These are phyloP conservation scores for Peronosclerospora sorghi DNA, from an alignment of 352 stramenopile genomes.

Conservation along the genomic window DNA sequence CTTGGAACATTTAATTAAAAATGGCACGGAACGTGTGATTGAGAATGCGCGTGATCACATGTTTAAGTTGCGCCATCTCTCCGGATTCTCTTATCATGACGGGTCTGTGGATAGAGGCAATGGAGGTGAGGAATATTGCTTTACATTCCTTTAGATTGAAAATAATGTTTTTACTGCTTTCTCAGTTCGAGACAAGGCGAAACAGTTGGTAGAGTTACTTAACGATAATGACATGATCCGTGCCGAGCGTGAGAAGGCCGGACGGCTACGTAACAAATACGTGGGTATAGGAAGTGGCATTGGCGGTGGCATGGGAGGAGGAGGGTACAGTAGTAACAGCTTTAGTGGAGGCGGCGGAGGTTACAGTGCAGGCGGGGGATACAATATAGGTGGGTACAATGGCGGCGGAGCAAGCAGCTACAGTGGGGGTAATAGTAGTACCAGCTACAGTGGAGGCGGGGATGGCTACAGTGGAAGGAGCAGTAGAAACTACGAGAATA, in stretches of 20 bases:
- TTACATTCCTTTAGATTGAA: background rate
- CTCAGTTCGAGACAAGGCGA: conserved; percentile 82
- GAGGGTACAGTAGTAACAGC: conserved; percentile 28
- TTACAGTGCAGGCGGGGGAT: conserved; percentile 28
- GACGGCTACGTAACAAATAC: conserved; percentile 81
- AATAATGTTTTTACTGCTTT: conserved; percentile 3
- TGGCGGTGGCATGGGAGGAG: conserved; percentile 26
- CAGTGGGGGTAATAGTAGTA: conserved; percentile 12
- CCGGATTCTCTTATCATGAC: conserved; percentile 85
- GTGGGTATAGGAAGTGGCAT: conserved; percentile 66
- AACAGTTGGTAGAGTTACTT: conserved; percentile 79
- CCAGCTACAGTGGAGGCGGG: too few relatives aligned
- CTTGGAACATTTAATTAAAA: conserved; percentile 97
- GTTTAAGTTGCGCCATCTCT: conserved; percentile 83
- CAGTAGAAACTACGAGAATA: background rate
- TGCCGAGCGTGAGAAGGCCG: conserved; percentile 79
- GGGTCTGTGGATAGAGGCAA: conserved; percentile 76
- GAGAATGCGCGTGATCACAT: conserved; percentile 94
- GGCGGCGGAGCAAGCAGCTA: conserved; percentile 26
- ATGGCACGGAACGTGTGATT: conserved; percentile 94
- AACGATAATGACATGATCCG: conserved; percentile 85
- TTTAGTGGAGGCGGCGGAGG: conserved; percentile 25
- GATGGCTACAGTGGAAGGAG: too few relatives aligned
- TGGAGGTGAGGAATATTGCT: conserved; percentile 34
- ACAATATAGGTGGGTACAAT: conserved; percentile 24